Conservation (phyloP, 805 yeast species). For the Candida krabiensis region DNA sequence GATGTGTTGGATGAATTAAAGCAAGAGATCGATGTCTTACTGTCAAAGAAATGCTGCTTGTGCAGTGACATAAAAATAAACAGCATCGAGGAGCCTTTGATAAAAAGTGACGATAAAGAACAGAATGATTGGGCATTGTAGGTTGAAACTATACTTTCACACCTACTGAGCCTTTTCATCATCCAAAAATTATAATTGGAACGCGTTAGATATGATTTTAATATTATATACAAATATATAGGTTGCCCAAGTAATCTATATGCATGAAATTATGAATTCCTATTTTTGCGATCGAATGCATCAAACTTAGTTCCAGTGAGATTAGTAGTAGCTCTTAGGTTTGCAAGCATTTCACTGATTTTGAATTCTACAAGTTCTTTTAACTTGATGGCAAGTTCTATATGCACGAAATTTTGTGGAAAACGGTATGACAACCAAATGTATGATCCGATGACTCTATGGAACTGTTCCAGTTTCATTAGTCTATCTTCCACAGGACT, state of each 20-base stretch:
- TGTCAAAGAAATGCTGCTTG: conserved; percentile 66
- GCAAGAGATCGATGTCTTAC: conserved; percentile 55
- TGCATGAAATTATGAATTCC: no score
- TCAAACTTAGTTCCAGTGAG: conserved; percentile 18
- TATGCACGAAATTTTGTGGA: conserved; percentile 77
- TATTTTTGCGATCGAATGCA: no score
- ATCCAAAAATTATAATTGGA: no score
- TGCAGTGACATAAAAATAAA: conserved; percentile 77
- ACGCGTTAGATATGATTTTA: no score
- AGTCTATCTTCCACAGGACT: conserved; percentile 32
- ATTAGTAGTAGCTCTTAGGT: conserved; percentile 24
- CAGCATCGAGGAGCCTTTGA: conserved; percentile 63
- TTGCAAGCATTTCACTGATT: conserved; percentile 49
- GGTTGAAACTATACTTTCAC: no score
- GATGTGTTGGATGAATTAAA: conserved; percentile 31
- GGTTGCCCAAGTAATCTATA: no score
- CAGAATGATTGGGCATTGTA: conserved; percentile 50
- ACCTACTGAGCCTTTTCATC: background rate
- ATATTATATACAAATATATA: no score
- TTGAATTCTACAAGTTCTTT: conserved; percentile 67
- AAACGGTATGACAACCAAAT: conserved; percentile 88
- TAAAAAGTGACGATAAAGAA: conserved; percentile 39
- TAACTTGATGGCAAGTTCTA: conserved; percentile 68
- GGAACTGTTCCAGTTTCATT: conserved; percentile 58
- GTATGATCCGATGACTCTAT: conserved; percentile 64